Base-by-base conservation (phyloP, 208 protist genomes). In the Leishmania gerbilli region DNA sequence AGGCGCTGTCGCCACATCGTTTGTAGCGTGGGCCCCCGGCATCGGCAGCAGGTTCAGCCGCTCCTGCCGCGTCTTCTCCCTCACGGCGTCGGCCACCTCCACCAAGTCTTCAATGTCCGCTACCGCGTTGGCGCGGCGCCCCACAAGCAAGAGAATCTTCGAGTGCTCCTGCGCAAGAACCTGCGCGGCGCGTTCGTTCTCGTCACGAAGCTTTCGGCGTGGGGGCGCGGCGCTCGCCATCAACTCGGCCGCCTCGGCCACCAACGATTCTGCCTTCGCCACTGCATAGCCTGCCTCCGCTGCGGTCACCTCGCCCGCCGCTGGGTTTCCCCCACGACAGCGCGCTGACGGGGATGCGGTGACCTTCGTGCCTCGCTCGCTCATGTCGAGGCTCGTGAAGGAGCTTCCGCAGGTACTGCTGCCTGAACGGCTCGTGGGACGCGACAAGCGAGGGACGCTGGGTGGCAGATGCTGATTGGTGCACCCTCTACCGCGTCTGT, bases 61-160 rank as follows among this genome's bases (percentile, higher is more conserved):
- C 47, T 53, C 51, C 19, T 79, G 62, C 42, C 55, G 47, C 34
- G 34, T 27, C 31, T 74, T 78, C 42, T 67, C 58, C 17, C 60
- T 49, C 74, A 74, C 64, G 34, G n/a, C 34, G 49, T 79, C 80
- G 8, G 72, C 72, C 4, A 90, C 40, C 31, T 84, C 80, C 19
- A 91, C 47, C 49, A 82, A n/a, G 53, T 86, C 84, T n/a, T 88
- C 89, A 17, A 93, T 90, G 69, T 86, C 80, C 34, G 89, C 75
- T 60, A 89, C 84, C 21, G 96, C 31, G 76, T 96, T 97, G 31
- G 87, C 90, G 21, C 88, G 80, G 55, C 95, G 89, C n/a, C 90
- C 95, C 15, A 96, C 87, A 49, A 97, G 90, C 64, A 94, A 71
- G 71, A 96, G 86, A 40, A 96, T 55, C 76, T 96, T 96, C 0